Evolutionary conservation across 2,329 filamentous ascomycete species (phyloP).

Genomic region (Colletotrichum paranaense): DNA sequence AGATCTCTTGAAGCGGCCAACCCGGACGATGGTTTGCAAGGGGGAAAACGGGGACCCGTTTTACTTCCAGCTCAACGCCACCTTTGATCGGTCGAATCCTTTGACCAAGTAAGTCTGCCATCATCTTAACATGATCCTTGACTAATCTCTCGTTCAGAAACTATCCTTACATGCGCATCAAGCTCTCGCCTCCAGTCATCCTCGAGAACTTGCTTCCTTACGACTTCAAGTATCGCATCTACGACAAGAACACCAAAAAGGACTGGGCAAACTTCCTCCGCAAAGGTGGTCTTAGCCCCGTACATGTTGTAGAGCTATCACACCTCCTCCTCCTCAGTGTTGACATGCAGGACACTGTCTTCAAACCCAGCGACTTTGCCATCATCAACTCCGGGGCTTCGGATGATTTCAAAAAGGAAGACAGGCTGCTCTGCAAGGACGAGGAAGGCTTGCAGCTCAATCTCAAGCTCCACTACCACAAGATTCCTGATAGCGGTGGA

Average conservation of each 20-base stretch:
- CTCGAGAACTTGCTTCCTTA: slow-evolving; percentile 95
- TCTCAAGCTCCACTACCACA: slow-evolving; percentile 90
- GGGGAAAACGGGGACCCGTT: slow-evolving; percentile 91
- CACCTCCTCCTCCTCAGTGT: slow-evolving; percentile 92
- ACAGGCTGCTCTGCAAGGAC: slow-evolving; percentile 84
- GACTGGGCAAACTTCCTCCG: slow-evolving; percentile 99
- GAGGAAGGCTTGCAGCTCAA: slow-evolving; percentile 82
- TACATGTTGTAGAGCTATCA: slow-evolving; percentile 96
- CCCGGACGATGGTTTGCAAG: slow-evolving; percentile 87
- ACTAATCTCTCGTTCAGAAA: slow-evolving; percentile 61
- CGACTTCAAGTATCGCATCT: slow-evolving; percentile 99
- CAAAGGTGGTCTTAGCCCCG: slow-evolving; percentile 95
- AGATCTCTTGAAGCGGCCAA: slow-evolving; percentile 86
- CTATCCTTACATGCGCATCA: slow-evolving; percentile 95
- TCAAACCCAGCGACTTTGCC: slow-evolving; percentile 94
- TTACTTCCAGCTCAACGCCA: slow-evolving; percentile 95
- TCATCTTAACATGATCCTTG: not conserved
- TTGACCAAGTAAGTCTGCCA: slow-evolving; percentile 70
- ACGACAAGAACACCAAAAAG: slow-evolving; percentile 98
- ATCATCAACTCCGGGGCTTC: slow-evolving; percentile 93
- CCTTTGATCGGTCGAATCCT: slow-evolving; percentile 85
- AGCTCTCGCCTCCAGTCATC: slow-evolving; percentile 91
- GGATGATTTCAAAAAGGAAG: slow-evolving; percentile 89
- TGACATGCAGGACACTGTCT: slow-evolving; percentile 95
- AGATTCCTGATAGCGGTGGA: slow-evolving; percentile 89